Conservation (phyloP, 805 yeast genomes). For the Hanseniaspora taiwanica region DNA sequence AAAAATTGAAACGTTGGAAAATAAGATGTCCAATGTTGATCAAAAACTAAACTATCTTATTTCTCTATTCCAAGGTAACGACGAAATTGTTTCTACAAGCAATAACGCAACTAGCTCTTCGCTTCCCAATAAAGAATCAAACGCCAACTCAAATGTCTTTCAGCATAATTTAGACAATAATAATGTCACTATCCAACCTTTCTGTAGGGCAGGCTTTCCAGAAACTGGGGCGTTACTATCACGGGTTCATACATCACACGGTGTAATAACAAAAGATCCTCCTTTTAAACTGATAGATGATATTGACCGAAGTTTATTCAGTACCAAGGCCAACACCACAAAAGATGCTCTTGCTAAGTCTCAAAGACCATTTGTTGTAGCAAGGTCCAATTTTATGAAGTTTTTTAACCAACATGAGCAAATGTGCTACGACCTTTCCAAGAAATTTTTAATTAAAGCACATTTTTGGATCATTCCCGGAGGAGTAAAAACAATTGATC, state of each 20-base stretch:
- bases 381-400: constrained; percentile 31
- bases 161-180: too few species aligned
- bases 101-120: not conserved
- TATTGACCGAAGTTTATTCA: constrained; percentile 28
- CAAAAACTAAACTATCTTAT: constrained; percentile 2
- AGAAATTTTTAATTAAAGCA: constrained; percentile 37
- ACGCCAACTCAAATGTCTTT: not conserved
- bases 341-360: constrained; percentile 18
- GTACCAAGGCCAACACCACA: constrained; percentile 18
- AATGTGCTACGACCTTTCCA: constrained; percentile 32
- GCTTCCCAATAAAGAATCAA: not conserved
- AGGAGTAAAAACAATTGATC: constrained; percentile 36
- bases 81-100: not conserved
- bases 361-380: constrained; percentile 25
- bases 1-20: constrained; percentile 5
- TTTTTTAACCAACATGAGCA: constrained; percentile 32
- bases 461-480: constrained; percentile 54
- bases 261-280: constrained; percentile 22
- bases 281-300: constrained; percentile 26
- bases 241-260: constrained; percentile 3
- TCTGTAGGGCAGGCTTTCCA: too few species aligned
- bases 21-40: constrained; percentile 2
- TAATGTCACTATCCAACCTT: too few species aligned
- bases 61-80: not conserved
- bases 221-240: not conserved